phyloP scores from a whole-genome alignment of 1,139 yeast species.

The Entelexis paramagnoliae region DNA sequence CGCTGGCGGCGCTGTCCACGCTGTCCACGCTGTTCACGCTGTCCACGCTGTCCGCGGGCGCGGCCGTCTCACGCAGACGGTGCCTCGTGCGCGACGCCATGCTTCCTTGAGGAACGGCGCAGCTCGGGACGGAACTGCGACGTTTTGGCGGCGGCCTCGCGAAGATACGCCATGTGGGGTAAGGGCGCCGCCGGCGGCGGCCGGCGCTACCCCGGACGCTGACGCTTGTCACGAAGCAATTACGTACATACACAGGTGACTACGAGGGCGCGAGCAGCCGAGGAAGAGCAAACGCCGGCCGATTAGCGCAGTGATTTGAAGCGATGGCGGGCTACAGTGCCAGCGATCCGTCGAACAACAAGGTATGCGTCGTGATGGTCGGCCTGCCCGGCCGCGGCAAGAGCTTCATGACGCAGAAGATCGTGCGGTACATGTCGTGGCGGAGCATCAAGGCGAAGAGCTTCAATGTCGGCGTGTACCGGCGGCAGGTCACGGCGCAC shows the following conservation, averaged over 20 bases:
- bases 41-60: no score
- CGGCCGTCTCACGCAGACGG: no score
- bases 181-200: neutral
- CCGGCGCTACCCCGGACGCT: neutral
- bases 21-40: no score
- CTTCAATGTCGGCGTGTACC: constrained; percentile 79
- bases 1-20: no score
- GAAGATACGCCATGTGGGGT: neutral
- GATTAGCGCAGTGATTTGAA: neutral
- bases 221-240: neutral
- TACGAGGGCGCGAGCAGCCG: neutral
- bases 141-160: no score
- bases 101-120: no score
- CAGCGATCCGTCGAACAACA: constrained; percentile 21
- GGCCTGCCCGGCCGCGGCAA: constrained; percentile 41
- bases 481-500: constrained; percentile 50
- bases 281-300: neutral
- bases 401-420: constrained; percentile 67
- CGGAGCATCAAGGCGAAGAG: constrained; percentile 75
- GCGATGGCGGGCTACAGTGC: constrained; percentile 17
- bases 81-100: no score
- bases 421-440: constrained; percentile 88
- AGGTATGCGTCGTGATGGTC: constrained; percentile 35
- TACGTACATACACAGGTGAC: constrained; percentile 6
- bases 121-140: no score